phyloP scores from a whole-genome alignment of 2,329 filamentous ascomycete species.

The Alternaria arbusti region DNA sequence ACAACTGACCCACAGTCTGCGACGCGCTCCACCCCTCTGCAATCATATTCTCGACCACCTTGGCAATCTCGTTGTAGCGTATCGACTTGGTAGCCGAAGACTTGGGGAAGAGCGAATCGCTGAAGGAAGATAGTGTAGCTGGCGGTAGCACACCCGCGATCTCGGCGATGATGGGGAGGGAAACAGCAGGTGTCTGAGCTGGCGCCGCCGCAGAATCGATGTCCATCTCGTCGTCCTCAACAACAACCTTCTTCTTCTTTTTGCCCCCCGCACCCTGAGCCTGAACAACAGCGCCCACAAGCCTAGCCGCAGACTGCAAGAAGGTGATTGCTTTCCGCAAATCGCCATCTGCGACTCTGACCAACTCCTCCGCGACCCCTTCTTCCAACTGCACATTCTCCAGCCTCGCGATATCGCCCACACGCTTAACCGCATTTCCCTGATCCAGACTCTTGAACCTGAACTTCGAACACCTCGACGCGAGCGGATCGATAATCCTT shows the following conservation, averaged over 20 bases:
- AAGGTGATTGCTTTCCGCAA: constrained; percentile 95
- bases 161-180: constrained; percentile 83
- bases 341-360: constrained; percentile 91
- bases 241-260: constrained; percentile 54
- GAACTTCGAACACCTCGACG: constrained; percentile 94
- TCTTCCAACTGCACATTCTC: constrained; percentile 79
- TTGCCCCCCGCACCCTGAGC: constrained; percentile 38
- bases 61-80: constrained; percentile 74
- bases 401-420: constrained; percentile 80
- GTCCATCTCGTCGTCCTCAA: constrained; percentile 62
- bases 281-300: constrained; percentile 70
- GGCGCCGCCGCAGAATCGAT: constrained; percentile 35
- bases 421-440: constrained; percentile 76
- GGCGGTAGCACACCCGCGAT: constrained; percentile 94
- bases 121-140: constrained; percentile 71
- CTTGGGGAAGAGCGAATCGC: constrained; percentile 75
- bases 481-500: constrained; percentile 94
- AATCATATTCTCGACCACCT: constrained; percentile 86
- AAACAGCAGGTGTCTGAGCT: constrained; percentile 47
- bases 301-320: constrained; percentile 87
- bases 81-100: constrained; percentile 50
- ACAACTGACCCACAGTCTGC: constrained; percentile 85
- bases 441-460: constrained; percentile 96
- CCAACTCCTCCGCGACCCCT: constrained; percentile 82
- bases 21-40: constrained; percentile 97